Percentiles rank a stretch among this genome's conserved stretches.
These are phyloP conservation scores for Linum usitatissimum DNA, from an alignment of 345 rosid species.

Conservation along the genomic window DNA sequence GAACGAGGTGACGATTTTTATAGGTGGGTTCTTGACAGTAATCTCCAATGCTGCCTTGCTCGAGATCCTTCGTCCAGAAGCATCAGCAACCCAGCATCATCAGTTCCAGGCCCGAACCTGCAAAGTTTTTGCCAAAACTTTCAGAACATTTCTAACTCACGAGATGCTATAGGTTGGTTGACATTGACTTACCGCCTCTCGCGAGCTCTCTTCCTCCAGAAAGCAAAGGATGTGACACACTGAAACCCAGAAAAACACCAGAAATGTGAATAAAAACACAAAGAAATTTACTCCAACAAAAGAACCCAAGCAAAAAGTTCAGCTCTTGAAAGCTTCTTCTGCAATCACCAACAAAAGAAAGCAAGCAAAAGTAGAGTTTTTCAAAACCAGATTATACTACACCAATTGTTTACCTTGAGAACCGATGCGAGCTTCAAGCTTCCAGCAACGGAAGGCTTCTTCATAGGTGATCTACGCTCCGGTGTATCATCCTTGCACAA, in stretches of 20 bases:
- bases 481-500: slow-evolving; percentile 68
- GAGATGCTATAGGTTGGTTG: background rate
- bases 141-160: background rate
- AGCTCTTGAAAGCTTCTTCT: no score
- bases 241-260: slow-evolving; percentile 25
- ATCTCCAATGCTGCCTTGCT: slow-evolving; percentile 54
- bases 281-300: background rate
- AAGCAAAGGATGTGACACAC: slow-evolving; percentile 69
- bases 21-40: slow-evolving; percentile 53
- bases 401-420: slow-evolving; percentile 54
- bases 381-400: background rate
- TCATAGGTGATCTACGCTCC: slow-evolving; percentile 33
- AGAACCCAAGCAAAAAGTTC: background rate
- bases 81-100: slow-evolving; percentile 68
- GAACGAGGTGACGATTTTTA: background rate
- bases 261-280: background rate
- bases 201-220: slow-evolving; percentile 74
- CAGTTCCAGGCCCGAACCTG: slow-evolving; percentile 49
- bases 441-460: slow-evolving; percentile 36
- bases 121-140: slow-evolving; percentile 31
- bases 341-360: no score
- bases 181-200: slow-evolving; percentile 69
- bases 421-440: slow-evolving; percentile 41
- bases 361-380: background rate
- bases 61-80: slow-evolving; percentile 65